Base-by-base conservation (phyloP, 192 early-diverging fungal species). In the Backusella sp. region DNA sequence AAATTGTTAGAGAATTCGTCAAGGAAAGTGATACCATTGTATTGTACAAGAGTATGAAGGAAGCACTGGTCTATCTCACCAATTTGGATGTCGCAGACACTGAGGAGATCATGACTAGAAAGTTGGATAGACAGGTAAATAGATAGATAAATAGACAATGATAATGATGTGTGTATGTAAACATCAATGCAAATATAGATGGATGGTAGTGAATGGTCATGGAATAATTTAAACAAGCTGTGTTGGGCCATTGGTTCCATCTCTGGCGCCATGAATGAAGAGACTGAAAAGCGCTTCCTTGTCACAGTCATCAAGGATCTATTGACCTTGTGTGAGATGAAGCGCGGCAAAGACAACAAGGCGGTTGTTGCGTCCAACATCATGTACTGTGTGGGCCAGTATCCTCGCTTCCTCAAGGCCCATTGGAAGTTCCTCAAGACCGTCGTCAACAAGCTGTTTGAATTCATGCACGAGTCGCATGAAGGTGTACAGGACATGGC, bases 341-440 rank as follows among this genome's bases (percentile, higher is more conserved):
- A 97, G 84, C 90, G 96, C 36, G 98, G 98, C 73, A 99, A 99
- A 88, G 98, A 99, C 78, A 99, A 99, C 88, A 99, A 99, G 88
- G 98, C 98, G 6, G 95, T 99, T 34, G 97, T 98, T 21, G 98
- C 98, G 0, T 96, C 97, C 37, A 99, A 99, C 84, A 99, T 99
- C 75, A 99, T 99, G 98, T 99, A 99, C 79, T 95, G 98, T 77
- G 98, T 99, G n/a, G 98, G 98, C 19, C 98, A 99, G 86, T 99
- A 99, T 81, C 98, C 98, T 67, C 93, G 98, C n/a, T 99, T 99
- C 89, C 89, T 99, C 76, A 99, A 99, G 80, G 96, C 96, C 3
- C 98, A 99, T 80, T 99, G 98, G 98, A 98, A 98, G 86, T 99
- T 99, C 89, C 90, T 99, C 83, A 99, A 99, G 92, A 99, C 98